Conservation (phyloP, 2,329 filamentous ascomycete genomes). For the Pseudomassariella vexata region DNA sequence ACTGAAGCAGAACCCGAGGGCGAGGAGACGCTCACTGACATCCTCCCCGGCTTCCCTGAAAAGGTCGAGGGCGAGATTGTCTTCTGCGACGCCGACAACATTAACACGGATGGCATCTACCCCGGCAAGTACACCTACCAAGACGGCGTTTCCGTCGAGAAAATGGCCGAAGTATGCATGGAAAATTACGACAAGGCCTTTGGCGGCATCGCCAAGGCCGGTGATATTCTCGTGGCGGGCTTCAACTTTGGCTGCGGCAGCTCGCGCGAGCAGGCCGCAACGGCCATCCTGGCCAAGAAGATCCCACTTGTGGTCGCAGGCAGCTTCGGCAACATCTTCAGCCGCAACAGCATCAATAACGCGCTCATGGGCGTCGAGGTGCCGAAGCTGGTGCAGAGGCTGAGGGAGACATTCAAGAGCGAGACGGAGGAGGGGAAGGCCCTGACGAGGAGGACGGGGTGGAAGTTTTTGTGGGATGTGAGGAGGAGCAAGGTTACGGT, state of each 20-base stretch:
- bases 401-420: slow-evolving; percentile 55
- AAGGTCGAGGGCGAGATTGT: slow-evolving; percentile 80
- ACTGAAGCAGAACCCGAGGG: slow-evolving; percentile 17
- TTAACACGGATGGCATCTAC: slow-evolving; percentile 92
- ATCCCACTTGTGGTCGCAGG: slow-evolving; percentile 77
- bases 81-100: slow-evolving; percentile 69
- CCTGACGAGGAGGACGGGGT: slow-evolving; percentile 70
- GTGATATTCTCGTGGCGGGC: slow-evolving; percentile 78
- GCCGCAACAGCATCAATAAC: slow-evolving; percentile 74
- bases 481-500: slow-evolving; percentile 64
- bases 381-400: slow-evolving; percentile 57
- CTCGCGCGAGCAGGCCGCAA: slow-evolving; percentile 82
- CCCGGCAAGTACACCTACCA: slow-evolving; percentile 90
- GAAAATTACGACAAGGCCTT: slow-evolving; percentile 84
- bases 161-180: slow-evolving; percentile 90
- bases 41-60: slow-evolving; percentile 82
- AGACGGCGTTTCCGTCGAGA: slow-evolving; percentile 67
- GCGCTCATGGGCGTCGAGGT: slow-evolving; percentile 68
- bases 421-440: slow-evolving; percentile 40
- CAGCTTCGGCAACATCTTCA: slow-evolving; percentile 81
- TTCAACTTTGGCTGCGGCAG: slow-evolving; percentile 86
- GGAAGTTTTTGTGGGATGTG: slow-evolving; percentile 80
- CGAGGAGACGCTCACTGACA: slow-evolving; percentile 52
- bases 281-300: slow-evolving; percentile 73
- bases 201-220: slow-evolving; percentile 51